A percentile compares a stretch with the other conserved stretches of the same genome.
Conservation (phyloP, 257 asterid genomes). For the Striga asiatica region DNA sequence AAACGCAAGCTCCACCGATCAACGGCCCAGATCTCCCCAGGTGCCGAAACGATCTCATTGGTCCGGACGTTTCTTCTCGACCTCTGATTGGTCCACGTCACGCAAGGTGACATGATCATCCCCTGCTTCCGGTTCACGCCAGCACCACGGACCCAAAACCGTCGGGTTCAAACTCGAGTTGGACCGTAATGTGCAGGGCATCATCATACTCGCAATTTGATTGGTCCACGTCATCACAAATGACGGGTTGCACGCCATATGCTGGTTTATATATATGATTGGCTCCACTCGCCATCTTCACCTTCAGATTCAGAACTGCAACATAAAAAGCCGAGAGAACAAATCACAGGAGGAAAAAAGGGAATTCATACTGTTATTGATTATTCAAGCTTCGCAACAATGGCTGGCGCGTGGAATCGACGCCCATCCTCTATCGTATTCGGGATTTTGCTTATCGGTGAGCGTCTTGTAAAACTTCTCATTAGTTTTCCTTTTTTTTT, state of each 20-base stretch:
- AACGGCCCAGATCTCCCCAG: conserved; percentile 32
- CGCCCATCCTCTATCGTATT: conserved; percentile 37
- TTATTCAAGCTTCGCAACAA: conserved; percentile 24
- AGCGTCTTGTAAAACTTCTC: conserved; percentile 8
- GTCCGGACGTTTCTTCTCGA: conserved; percentile 10
- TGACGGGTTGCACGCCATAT: conserved; percentile 39
- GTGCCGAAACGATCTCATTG: conserved; percentile 19
- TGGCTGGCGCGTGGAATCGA: conserved; percentile 51
- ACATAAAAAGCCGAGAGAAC: neutral
- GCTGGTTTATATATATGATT: conserved; percentile 8
- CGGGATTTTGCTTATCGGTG: conserved; percentile 44
- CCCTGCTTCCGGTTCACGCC: conserved; percentile 9
- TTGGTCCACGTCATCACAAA: conserved; percentile 51
- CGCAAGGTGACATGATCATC: conserved; percentile 10
- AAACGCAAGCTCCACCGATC: too few relatives aligned
- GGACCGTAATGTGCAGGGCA: neutral
- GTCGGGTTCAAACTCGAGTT: conserved; percentile 11
- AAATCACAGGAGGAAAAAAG: neutral
- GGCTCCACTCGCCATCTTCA: neutral
- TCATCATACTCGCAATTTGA: conserved; percentile 11
- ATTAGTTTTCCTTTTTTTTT: neutral
- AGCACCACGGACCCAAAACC: conserved; percentile 14
- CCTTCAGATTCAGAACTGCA: conserved; percentile 13
- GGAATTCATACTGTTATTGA: neutral
- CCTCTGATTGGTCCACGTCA: conserved; percentile 36